phyloP scores from a whole-genome alignment of 2,329 filamentous ascomycete genomes.

The Tetracladium maxilliforme region DNA sequence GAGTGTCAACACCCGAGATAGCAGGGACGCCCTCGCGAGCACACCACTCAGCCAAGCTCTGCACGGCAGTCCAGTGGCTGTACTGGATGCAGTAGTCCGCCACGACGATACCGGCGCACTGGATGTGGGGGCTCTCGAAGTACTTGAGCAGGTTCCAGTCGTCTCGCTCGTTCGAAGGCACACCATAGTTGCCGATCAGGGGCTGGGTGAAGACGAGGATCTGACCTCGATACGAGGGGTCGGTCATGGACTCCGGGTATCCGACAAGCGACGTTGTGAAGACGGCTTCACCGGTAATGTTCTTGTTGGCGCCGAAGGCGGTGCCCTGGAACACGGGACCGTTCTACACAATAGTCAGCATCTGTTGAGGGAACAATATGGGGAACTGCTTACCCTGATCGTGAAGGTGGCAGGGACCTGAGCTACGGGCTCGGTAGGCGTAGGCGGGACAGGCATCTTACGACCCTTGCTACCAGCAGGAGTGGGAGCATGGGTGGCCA shows the following conservation, averaged over 20 bases:
- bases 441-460: slow-evolving; percentile 42
- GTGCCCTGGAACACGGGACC: slow-evolving; percentile 93
- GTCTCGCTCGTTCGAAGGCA: slow-evolving; percentile 75
- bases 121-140: slow-evolving; percentile 96
- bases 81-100: slow-evolving; percentile 88
- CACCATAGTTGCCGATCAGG: slow-evolving; percentile 92
- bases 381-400: slow-evolving; percentile 54
- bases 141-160: slow-evolving; percentile 86
- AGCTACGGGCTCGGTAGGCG: slow-evolving; percentile 50
- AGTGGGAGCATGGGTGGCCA: too few relatives aligned
- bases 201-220: slow-evolving; percentile 96
- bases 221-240: slow-evolving; percentile 80
- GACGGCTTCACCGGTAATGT: slow-evolving; percentile 94
- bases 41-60: slow-evolving; percentile 89
- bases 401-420: slow-evolving; percentile 83
- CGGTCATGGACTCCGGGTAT: slow-evolving; percentile 88
- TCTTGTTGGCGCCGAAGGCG: slow-evolving; percentile 90
- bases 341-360: slow-evolving; percentile 39
- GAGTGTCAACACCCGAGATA: slow-evolving; percentile 93
- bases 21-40: slow-evolving; percentile 89
- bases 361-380: slow-evolving; percentile 1
- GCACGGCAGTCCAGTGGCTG: slow-evolving; percentile 97
- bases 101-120: slow-evolving; percentile 90
- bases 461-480: slow-evolving; percentile 59
- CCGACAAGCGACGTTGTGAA: slow-evolving; percentile 97